Evolutionary conservation across 371 early-diverging fungal genomes (phyloP), one percentile per base, ranked within the genome.

Genomic region (Saksenaea oblongispora): DNA sequence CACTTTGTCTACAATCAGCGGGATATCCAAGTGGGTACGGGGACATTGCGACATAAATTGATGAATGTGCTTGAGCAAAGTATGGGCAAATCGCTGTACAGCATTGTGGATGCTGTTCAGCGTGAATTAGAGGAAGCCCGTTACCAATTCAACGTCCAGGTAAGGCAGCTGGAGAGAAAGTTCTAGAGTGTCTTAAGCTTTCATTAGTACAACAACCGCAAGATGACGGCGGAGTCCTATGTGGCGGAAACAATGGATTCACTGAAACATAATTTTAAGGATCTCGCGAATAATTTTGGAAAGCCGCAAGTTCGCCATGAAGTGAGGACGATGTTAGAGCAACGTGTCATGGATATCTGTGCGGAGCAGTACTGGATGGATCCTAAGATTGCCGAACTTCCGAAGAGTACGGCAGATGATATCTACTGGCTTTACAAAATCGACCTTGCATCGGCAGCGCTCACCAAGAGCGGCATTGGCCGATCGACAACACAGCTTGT

Each of bases 71-170:
- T 98, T 39, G 98, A 97, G 67, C 90, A 92, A 59, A 92, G 90
- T 68, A 97, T 98, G 98, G 90, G 91, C 18, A 82, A 87, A 35
- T 92, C 89, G 15, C 78, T 97, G 47, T 86, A 88, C 61, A 79
- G 82, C 14, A 90, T 98, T 65, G 87, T 93, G 18, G 93, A 94
- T 64, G 91, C 94, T 0, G 97, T 97, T 15, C 94, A 95, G 61
- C 78, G 77, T 58, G 97, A 97, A 69, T 79, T 98, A 26, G 97
- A 97, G 56, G 97, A 98, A 76, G 87, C 95, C 2, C 86, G 91
- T 17, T 98, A 98, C 71, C 95, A 97, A 76, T 96, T 95, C 84
- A 98, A 98, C 75, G 98, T 98, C 8, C 94, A 95, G 51, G 51
- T 47, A 47, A 47, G 51, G 27, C 51, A 18, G 31, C 17, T 47